phyloP scores from a whole-genome alignment of 2,329 filamentous ascomycete species.

The Blumeriella jaapii region DNA sequence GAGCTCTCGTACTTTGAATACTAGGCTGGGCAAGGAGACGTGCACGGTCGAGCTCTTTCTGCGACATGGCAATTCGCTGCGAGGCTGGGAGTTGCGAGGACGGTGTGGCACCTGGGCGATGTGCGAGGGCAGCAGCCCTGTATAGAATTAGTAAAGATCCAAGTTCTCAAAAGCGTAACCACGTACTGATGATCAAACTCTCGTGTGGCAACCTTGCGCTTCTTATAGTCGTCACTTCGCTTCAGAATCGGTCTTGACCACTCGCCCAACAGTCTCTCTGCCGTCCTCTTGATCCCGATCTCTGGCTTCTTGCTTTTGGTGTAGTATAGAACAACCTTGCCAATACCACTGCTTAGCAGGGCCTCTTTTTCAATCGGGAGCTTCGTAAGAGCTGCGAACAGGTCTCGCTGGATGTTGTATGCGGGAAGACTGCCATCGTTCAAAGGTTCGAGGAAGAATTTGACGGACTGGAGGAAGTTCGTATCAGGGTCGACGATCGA shows the following conservation, averaged over 20 bases:
- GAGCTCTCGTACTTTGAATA: constrained; percentile 42
- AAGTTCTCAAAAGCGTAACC: constrained; percentile 22
- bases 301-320: constrained; percentile 89
- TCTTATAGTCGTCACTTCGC: constrained; percentile 88
- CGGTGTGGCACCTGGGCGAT: constrained; percentile 24
- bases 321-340: constrained; percentile 94
- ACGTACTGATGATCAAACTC: constrained; percentile 51
- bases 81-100: constrained; percentile 21
- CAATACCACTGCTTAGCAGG: constrained; percentile 81
- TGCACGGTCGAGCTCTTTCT: constrained; percentile 38
- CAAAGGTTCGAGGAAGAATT: constrained; percentile 93
- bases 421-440: constrained; percentile 89
- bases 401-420: constrained; percentile 93
- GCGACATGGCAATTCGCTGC: constrained; percentile 20
- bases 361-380: constrained; percentile 87
- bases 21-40: constrained; percentile 45
- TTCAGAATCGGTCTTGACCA: constrained; percentile 94
- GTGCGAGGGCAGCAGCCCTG: constrained; percentile 27
- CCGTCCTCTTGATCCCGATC: constrained; percentile 80
- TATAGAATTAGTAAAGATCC: constrained; percentile 7
- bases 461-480: constrained; percentile 87
- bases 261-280: constrained; percentile 82
- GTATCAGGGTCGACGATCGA: constrained; percentile 87
- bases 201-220: constrained; percentile 55
- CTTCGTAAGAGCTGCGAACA: constrained; percentile 69